Conservation (phyloP, 129 eudicot species). For the Flaveria linearis region DNA sequence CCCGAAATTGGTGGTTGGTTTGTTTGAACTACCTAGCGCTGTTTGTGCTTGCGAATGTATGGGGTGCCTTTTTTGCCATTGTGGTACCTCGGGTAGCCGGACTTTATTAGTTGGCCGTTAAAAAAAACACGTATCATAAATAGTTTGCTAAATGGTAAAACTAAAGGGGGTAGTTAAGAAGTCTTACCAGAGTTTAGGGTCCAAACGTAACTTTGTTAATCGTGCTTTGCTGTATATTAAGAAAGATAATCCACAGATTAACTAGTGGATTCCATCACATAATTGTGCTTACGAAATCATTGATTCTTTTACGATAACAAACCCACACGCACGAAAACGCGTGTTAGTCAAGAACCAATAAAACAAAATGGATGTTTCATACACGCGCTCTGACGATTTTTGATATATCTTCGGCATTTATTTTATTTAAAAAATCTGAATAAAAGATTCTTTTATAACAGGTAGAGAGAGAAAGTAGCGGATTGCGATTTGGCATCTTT, state of each 20-base stretch:
- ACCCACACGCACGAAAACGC: neutral
- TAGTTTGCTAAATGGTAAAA: neutral
- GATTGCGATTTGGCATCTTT: constrained; percentile 41
- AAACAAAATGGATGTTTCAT: neutral
- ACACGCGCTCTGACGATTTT: constrained; percentile 33
- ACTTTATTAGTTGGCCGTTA: too few species aligned
- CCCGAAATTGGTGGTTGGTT: too few species aligned
- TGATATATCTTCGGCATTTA: constrained; percentile 25
- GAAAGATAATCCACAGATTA: constrained; percentile 37
- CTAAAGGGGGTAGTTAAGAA: constrained; percentile 2
- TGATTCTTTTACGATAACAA: constrained; percentile 29
- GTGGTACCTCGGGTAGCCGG: too few species aligned
- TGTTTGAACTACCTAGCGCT: too few species aligned
- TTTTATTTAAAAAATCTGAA: constrained; percentile 13
- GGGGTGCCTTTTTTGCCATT: too few species aligned
- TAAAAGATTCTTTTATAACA: constrained; percentile 39
- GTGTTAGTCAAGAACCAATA: constrained; percentile 26
- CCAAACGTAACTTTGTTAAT: constrained; percentile 15
- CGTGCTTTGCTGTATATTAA: constrained; percentile 34
- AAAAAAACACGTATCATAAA: neutral
- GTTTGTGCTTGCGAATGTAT: too few species aligned
- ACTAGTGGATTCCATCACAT: constrained; percentile 42
- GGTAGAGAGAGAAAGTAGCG: constrained; percentile 39
- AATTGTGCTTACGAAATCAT: constrained; percentile 41
- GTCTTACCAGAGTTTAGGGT: neutral